phyloP scores from a whole-genome alignment of 495 filamentous ascomycete genomes.

The Viridothelium virens region DNA sequence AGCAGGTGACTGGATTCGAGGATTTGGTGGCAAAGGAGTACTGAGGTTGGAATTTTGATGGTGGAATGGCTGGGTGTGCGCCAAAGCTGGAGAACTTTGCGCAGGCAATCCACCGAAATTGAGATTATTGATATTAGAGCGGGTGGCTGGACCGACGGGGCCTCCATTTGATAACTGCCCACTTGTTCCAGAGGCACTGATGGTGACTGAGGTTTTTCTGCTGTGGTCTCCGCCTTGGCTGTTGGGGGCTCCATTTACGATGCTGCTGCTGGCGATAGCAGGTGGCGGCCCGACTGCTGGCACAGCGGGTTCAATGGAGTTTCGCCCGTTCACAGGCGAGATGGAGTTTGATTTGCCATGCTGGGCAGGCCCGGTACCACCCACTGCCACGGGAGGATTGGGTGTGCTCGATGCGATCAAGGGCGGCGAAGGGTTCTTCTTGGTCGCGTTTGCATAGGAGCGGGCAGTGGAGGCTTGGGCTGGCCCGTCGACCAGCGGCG shows the following conservation, averaged over 20 bases:
- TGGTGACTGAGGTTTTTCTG: slow-evolving; percentile 71
- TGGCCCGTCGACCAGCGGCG: slow-evolving; percentile 59
- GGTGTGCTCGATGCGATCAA: slow-evolving; percentile 64
- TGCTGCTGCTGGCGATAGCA: slow-evolving; percentile 59
- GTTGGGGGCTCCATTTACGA: slow-evolving; percentile 48
- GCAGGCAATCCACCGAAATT: slow-evolving; percentile 68
- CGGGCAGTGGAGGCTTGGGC: slow-evolving; percentile 42
- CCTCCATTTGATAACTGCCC: slow-evolving; percentile 71
- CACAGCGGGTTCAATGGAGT: slow-evolving; percentile 62
- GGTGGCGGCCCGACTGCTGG: slow-evolving; percentile 41
- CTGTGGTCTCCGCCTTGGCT: slow-evolving; percentile 50
- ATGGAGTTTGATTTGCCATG: slow-evolving; percentile 75
- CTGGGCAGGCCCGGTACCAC: slow-evolving; percentile 54
- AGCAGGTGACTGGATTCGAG: slow-evolving; percentile 51
- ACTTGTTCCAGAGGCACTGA: slow-evolving; percentile 67
- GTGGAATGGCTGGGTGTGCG: slow-evolving; percentile 51
- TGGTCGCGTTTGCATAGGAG: slow-evolving; percentile 67
- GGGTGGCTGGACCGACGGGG: slow-evolving; percentile 49
- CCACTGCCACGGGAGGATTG: slow-evolving; percentile 58
- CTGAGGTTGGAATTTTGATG: slow-evolving; percentile 38
- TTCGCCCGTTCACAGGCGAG: slow-evolving; percentile 78
- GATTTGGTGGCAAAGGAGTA: slow-evolving; percentile 48
- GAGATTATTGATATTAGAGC: slow-evolving; percentile 55
- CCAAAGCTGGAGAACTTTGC: slow-evolving; percentile 57
- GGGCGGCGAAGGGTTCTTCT: slow-evolving; percentile 59